Evolutionary conservation across 441 rosid species (phyloP), one percentile per base, ranked within the genome.

Genomic region (Corymbia citriodora): DNA sequence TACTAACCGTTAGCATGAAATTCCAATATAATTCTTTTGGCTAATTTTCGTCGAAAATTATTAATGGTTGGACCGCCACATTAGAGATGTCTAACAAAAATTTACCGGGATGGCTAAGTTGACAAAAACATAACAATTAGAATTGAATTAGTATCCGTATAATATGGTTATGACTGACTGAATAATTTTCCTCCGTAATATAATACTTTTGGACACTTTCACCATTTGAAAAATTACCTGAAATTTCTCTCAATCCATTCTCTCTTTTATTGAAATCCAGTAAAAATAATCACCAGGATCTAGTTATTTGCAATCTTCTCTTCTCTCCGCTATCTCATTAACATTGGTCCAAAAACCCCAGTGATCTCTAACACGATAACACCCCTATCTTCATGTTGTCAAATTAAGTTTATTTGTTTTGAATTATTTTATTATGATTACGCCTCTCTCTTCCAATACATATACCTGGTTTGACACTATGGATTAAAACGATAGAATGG

Each of bases 61-160:
- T 13, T 7, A 14, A n/a, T 65, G 36, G 15, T 0, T 7, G 0
- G 36, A 65, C 8, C 2, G 9, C 8, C 31, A n/a, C 17, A 3
- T 65, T 2, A n/a, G 0, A 4, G 10, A 65, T 65, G 72, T 9
- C 33, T 1, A 7, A 1, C 1, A 2, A n/a, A 31, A 65, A 65
- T 65, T 15, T 0, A 3, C 2, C 2, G 5, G 5, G 36, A 65
- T 29, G 36, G 15, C 36, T n/a, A n/a, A 15, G n/a, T n/a, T 7
- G 18, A 9, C 18, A 7, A 15, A 65, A 15, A 65, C 0, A 19
- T 10, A 65, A 15, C 4, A 10, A 3, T 65, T n/a, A 65, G 7
- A 10, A 65, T 0, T 15, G 72, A n/a, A 65, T 65, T n/a, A 19
- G 8, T n/a, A 65, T n/a, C 0, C 36, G 8, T 59, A 57, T 7